These are phyloP conservation scores for Mitragyna speciosa DNA, from an alignment of 257 asterid species.

Conservation along the genomic window DNA sequence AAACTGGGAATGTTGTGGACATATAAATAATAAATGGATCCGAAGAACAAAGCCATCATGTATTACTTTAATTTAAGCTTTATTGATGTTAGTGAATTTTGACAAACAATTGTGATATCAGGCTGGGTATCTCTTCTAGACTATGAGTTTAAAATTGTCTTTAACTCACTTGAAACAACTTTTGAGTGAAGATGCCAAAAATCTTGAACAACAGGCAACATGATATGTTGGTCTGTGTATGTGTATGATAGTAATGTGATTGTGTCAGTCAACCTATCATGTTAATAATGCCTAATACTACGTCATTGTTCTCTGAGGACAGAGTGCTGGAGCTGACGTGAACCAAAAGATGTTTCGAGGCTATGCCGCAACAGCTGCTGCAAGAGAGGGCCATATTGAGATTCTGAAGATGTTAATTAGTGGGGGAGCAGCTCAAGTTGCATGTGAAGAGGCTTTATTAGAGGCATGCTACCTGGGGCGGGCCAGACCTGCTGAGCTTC, in stretches of 20 bases:
- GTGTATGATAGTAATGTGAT: not conserved
- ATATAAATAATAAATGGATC: not conserved
- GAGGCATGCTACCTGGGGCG: constrained; percentile 63
- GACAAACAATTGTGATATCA: not conserved
- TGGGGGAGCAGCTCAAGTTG: constrained; percentile 62
- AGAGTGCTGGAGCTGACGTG: constrained; percentile 63
- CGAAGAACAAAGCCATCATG: not conserved
- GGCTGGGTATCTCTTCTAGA: too few species aligned
- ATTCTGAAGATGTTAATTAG: constrained; percentile 52
- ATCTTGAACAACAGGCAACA: not conserved
- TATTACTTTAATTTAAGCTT: not conserved
- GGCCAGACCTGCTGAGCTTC: constrained; percentile 54
- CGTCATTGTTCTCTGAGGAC: constrained; percentile 18
- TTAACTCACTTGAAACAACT: not conserved
- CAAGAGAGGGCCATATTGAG: constrained; percentile 64
- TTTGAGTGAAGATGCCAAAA: not conserved
- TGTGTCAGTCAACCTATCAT: not conserved
- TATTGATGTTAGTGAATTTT: not conserved
- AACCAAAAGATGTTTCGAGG: constrained; percentile 75
- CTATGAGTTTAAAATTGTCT: not conserved
- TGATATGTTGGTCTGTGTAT: not conserved
- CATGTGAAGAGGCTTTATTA: constrained; percentile 77
- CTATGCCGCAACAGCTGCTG: constrained; percentile 75
- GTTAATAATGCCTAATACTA: not conserved
- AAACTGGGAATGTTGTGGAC: not conserved